These are phyloP conservation scores for Polyplosphaeria fusca DNA, from an alignment of 495 filamentous ascomycete species.

Conservation along the genomic window DNA sequence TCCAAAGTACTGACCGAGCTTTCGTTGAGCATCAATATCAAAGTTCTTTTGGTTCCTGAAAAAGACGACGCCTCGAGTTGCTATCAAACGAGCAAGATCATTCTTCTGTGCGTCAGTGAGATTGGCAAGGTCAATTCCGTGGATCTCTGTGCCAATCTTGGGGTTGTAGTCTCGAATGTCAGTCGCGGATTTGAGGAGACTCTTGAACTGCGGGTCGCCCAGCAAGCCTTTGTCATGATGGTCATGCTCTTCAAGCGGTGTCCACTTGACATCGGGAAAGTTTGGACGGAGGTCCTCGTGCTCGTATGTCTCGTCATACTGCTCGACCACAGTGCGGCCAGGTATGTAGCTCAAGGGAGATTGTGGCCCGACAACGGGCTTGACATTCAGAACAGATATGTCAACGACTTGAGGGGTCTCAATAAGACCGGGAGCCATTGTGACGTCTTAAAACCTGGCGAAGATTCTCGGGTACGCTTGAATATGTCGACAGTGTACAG, in stretches of 20 bases:
- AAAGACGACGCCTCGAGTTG: slow-evolving; percentile 69
- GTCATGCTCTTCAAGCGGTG: slow-evolving; percentile 48
- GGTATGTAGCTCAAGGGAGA: slow-evolving; percentile 38
- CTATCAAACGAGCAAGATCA: slow-evolving; percentile 69
- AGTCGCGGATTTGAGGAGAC: slow-evolving; percentile 54
- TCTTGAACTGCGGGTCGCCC: slow-evolving; percentile 56
- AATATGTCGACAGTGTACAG: not conserved
- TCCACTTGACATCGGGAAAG: slow-evolving; percentile 58
- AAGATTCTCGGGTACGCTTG: not conserved
- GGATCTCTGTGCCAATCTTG: slow-evolving; percentile 69
- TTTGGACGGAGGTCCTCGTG: slow-evolving; percentile 55
- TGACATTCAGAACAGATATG: not conserved
- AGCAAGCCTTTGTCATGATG: slow-evolving; percentile 56
- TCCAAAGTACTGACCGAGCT: slow-evolving; percentile 65
- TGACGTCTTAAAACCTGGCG: too few relatives aligned
- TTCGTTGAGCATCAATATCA: slow-evolving; percentile 63
- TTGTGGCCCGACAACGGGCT: not conserved
- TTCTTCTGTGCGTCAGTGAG: slow-evolving; percentile 69
- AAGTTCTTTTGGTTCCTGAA: slow-evolving; percentile 67
- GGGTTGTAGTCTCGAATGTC: slow-evolving; percentile 62
- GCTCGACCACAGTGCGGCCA: slow-evolving; percentile 47
- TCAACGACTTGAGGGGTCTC: slow-evolving; percentile 11
- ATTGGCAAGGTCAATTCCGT: slow-evolving; percentile 64
- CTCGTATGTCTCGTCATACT: slow-evolving; percentile 50
- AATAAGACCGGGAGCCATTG: slow-evolving; percentile 30